A percentile compares a stretch with the other conserved stretches of the same genome.
These are phyloP conservation scores for Alternaria metachromatica DNA, from an alignment of 2,329 filamentous ascomycete genomes.

Conservation along the genomic window DNA sequence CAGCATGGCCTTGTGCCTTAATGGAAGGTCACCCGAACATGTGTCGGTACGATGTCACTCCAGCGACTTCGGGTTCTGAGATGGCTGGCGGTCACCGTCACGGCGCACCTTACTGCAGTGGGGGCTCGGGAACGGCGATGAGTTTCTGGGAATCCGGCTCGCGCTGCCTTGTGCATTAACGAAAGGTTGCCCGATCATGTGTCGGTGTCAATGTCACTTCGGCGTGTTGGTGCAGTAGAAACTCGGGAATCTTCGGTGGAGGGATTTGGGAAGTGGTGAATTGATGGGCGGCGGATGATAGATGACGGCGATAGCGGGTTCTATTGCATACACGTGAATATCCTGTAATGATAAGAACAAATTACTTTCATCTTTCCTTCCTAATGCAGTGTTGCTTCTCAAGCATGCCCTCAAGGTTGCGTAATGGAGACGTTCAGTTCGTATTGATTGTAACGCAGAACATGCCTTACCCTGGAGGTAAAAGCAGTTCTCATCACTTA, in stretches of 20 bases:
- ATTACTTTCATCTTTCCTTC: not conserved
- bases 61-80: conserved; percentile 12
- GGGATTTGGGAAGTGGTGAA: not conserved
- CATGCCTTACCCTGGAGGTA: not conserved
- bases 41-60: conserved; percentile 17
- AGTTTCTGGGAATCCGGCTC: conserved; percentile 15
- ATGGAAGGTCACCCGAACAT: conserved; percentile 17
- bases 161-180: conserved; percentile 18
- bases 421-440: not conserved
- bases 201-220: conserved; percentile 16
- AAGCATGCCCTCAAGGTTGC: not conserved
- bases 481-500: not conserved
- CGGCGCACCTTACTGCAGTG: conserved; percentile 11
- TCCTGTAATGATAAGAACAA: not conserved
- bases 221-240: conserved; percentile 22
- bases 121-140: conserved; percentile 18
- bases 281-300: not conserved
- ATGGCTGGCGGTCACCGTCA: not conserved
- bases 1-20: conserved; percentile 16
- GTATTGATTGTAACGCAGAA: not conserved
- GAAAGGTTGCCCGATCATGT: conserved; percentile 14
- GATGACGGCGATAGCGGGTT: not conserved
- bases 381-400: not conserved
- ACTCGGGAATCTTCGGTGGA: conserved; percentile 15
- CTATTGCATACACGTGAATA: not conserved